Conservation (phyloP, 2,329 filamentous ascomycete genomes). For the Chrysosporium queenslandicum region DNA sequence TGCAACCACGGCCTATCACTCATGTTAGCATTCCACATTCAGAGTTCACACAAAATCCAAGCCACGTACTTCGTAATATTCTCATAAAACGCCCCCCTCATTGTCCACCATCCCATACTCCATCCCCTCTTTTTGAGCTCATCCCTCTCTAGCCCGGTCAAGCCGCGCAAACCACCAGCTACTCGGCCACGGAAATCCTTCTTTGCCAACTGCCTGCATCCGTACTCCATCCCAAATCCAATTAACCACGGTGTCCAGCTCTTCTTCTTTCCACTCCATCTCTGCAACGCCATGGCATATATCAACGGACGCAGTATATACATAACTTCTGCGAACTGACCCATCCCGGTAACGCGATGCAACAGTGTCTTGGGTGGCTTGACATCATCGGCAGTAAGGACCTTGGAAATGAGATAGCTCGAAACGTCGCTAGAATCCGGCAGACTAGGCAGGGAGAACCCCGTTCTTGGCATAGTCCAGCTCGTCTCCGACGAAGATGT, state of each 20-base stretch:
- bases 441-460: constrained; percentile 70
- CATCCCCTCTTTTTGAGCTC: constrained; percentile 81
- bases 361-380: constrained; percentile 79
- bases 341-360: constrained; percentile 61
- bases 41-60: background rate
- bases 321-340: constrained; percentile 77
- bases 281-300: constrained; percentile 74
- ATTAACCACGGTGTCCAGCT: constrained; percentile 89
- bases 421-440: constrained; percentile 75
- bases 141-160: constrained; percentile 79
- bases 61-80: constrained; percentile 59
- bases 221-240: constrained; percentile 74
- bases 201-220: constrained; percentile 73
- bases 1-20: constrained; percentile 49
- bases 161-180: constrained; percentile 60
- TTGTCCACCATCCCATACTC: constrained; percentile 88
- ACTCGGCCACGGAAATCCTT: constrained; percentile 52
- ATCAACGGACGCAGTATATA: constrained; percentile 82
- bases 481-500: constrained; percentile 37
- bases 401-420: constrained; percentile 75
- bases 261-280: constrained; percentile 58
- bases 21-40: constrained; percentile 20
- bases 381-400: constrained; percentile 91
- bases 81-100: constrained; percentile 96
- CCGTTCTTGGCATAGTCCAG: constrained; percentile 93